Evolutionary conservation across 2,329 filamentous ascomycete species (phyloP), one percentile per base, ranked within the genome.

Genomic region (Aspergillus eucalypticola): DNA sequence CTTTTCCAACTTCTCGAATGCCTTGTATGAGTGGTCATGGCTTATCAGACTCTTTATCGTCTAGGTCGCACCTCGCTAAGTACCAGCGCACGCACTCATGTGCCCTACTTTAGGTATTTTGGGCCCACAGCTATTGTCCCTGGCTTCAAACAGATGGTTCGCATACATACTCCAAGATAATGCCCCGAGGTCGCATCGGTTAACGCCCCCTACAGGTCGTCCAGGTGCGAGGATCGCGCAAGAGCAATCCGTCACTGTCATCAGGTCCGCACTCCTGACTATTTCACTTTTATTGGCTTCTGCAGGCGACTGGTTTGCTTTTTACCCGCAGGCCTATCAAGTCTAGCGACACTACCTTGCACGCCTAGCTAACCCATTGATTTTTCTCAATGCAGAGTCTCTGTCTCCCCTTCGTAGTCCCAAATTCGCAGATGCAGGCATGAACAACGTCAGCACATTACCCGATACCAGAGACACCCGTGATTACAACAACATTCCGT

Each of bases 21-120:
- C 8, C 39, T 42, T 21, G 6, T 46, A 32, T 23, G 10, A 17
- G 21, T 42, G 21, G 44, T 27, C 11, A 32, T 61, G 49, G 32
- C 60, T 67, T 57, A 66, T 53, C 8, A 15, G 21, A 1, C 17
- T 48, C 25, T 5, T 17, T 48, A 13, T 17, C 17, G 19, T 23
- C 21, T 54, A 77, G 75, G 64, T 61, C 73, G 74, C n/a, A 77
- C 75, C 10, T 76, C 75, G 41, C 48, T 77, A 29, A 73, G 74
- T 62, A 73, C 73, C 46, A 71, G 62, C 27, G 68, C 69, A 63
- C 75, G 74, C 57, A 77, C 75, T 8, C 75, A 78, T 56, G 90
- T 96, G 64, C 92, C 92, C 0, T 96, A 95, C 73, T 96, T 96
- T 69, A 84, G 92, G 61, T 96, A 95, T 75, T 95, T 96, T 72